Base-by-base conservation (phyloP, 768 basidiomycete species). In the Lepiota subincarnata region DNA sequence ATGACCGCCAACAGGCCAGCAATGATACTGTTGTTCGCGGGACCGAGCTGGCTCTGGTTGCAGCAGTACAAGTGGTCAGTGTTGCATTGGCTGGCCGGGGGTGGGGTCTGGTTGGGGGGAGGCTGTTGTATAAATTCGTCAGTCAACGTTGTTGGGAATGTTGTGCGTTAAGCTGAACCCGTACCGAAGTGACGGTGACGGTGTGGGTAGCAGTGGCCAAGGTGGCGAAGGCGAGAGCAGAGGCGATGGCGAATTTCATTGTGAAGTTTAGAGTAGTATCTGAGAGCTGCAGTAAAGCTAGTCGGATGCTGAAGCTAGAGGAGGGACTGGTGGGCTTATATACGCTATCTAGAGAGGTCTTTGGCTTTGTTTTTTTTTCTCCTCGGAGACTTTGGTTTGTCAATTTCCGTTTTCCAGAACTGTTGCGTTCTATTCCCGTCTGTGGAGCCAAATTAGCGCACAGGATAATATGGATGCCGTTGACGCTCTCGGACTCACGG, bases 21-120 rank as follows among this genome's bases (percentile, higher is more conserved):
- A 11, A 31, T 31, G 31, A 31, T 57, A 13, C 55, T 53, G 31
- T 53, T 57, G 14, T 60, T 54, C 35, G 60, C 42, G 22, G 55
- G 50, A 14, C 42, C 49, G 4, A 31, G 49, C 36, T 56, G 34
- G 3, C 59, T 48, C 40, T 31, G 20, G 28, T 64, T 56, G 58
- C 62, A 64, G 56, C 62, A 64, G 45, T 62, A 59, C 6, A 65
- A n/a, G 13, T 54, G 52, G 8, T 50, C 58, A 18, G 60, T 59
- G 38, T 60, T 62, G 55, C 64, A 65, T 31, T 61, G 58, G 28
- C 50, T 51, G 12, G 62, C 59, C 26, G 62, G 51, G 7, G 42
- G 19, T 12, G 55, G 46, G 16, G 60, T 56, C 10, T 58, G 45
- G 11, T 4, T 38, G 3, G 50, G 55, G 1, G 44, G 24, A 24